Evolutionary conservation across 768 basidiomycete species (phyloP).

Genomic region (Mycena indigotica): DNA sequence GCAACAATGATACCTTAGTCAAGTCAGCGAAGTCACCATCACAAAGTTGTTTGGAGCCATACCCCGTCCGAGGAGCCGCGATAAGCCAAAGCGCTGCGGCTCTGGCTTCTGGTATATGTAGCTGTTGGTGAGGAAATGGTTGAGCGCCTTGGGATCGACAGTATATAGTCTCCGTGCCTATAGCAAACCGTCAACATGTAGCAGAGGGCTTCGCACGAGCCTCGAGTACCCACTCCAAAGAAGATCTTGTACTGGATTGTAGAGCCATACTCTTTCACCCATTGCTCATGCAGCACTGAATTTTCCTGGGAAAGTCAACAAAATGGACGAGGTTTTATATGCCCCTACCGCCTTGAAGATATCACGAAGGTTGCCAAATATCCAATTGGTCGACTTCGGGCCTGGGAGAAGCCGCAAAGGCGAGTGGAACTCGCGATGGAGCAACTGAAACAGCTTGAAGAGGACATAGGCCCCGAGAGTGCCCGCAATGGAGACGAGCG

Average conservation of each 20-base stretch:
- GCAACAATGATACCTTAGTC: slow-evolving; percentile 37
- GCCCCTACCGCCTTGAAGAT: slow-evolving; percentile 28
- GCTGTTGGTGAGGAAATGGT: slow-evolving; percentile 50
- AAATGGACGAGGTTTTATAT: background rate
- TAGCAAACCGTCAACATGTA: background rate
- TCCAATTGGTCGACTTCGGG: slow-evolving; percentile 33
- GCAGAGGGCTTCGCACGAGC: background rate
- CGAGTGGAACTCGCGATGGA: slow-evolving; percentile 22
- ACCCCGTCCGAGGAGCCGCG: slow-evolving; percentile 32
- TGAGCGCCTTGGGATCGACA: slow-evolving; percentile 49
- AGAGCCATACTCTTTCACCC: slow-evolving; percentile 50
- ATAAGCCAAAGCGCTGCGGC: slow-evolving; percentile 27
- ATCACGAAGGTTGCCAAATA: slow-evolving; percentile 36
- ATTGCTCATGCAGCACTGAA: slow-evolving; percentile 42
- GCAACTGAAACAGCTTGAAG: slow-evolving; percentile 18
- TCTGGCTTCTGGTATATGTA: slow-evolving; percentile 48
- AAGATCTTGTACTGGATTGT: slow-evolving; percentile 48
- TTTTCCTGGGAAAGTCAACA: slow-evolving; percentile 17
- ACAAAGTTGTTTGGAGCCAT: background rate
- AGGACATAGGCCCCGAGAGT: slow-evolving; percentile 13
- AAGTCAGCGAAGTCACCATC: background rate
- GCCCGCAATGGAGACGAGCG: slow-evolving; percentile 1
- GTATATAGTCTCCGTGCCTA: slow-evolving; percentile 42
- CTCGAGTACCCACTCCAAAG: slow-evolving; percentile 43
- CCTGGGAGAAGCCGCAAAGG: slow-evolving; percentile 38